Evolutionary conservation across 257 asterid species (phyloP).

Genomic region (Solanum boliviense): DNA sequence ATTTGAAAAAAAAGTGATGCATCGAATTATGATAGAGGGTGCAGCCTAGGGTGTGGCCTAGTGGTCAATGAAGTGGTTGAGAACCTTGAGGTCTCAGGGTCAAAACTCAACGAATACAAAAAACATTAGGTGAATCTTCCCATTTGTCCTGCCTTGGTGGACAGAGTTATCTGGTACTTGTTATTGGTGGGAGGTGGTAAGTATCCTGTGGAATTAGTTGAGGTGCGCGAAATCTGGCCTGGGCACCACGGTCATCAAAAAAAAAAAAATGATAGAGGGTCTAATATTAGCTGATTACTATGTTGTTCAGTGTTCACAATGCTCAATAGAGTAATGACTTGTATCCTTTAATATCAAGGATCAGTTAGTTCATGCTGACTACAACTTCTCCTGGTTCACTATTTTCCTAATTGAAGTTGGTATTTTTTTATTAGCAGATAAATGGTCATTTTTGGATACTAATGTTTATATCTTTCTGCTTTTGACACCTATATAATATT

Average conservation of each 20-base stretch:
- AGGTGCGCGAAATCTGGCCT: background rate
- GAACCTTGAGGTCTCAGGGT: background rate
- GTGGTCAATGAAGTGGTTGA: background rate
- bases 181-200: background rate
- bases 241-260: background rate
- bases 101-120: background rate
- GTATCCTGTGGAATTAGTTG: background rate
- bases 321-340: background rate
- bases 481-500: background rate
- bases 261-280: background rate
- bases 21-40: background rate
- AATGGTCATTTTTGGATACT: background rate
- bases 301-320: background rate
- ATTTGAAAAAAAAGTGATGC: background rate
- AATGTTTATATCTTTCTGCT: background rate
- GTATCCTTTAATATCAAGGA: background rate
- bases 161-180: background rate
- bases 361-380: background rate
- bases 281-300: background rate
- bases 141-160: background rate
- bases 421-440: background rate
- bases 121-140: background rate
- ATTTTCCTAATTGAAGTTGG: background rate
- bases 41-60: background rate
- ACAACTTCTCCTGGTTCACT: background rate